Evolutionary conservation across 2,329 filamentous ascomycete species (phyloP), one percentile per base, ranked within the genome.

Genomic region (Nemania abortiva): DNA sequence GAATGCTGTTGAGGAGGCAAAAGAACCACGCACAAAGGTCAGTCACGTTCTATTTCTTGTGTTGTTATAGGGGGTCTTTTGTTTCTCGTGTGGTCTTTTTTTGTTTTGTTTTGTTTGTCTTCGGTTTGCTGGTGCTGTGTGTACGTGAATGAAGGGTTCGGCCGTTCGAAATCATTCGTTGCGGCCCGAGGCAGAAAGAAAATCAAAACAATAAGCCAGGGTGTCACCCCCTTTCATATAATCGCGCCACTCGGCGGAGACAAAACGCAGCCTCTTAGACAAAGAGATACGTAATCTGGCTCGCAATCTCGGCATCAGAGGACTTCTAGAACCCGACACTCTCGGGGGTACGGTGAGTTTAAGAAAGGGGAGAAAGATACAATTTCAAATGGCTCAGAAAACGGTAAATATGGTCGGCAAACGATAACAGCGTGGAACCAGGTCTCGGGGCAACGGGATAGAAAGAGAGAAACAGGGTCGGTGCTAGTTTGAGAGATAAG

Each of bases 1-100:
- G 83, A 99, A 99, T 59, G 95, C 96, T 99, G 69, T 74, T 71
- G 50, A 67, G 22, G 45, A 49, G 62, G 65, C 55, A 62, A 68
- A 69, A 27, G 34, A 65, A 22, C 68, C 54, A 60, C 65, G 63
- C 57, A 72, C 66, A 75, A 71, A 70, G 71, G 68, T 74, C 42
- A 74, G 72, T 54, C 65, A 66, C 63, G 49, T 15, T 62, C 61
- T 59, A 57, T 59, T 60, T 57, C 47, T 69, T 52, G n/a, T 66
- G 45, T 68, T 39, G 52, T 37, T 29, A 27, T 68, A 47, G 2
- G 49, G 42, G 15, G 15, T 6, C 57, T 54, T 47, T 50, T 57
- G 55, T 66, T 73, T 66, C 57, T 68, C 56, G 7, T 65, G 27
- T 20, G 3, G n/a, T 18, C 5, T 18, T 20, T 6, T 57, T 34